Conservation (phyloP, 345 rosid genomes). For the Lenwebbia sp. region DNA sequence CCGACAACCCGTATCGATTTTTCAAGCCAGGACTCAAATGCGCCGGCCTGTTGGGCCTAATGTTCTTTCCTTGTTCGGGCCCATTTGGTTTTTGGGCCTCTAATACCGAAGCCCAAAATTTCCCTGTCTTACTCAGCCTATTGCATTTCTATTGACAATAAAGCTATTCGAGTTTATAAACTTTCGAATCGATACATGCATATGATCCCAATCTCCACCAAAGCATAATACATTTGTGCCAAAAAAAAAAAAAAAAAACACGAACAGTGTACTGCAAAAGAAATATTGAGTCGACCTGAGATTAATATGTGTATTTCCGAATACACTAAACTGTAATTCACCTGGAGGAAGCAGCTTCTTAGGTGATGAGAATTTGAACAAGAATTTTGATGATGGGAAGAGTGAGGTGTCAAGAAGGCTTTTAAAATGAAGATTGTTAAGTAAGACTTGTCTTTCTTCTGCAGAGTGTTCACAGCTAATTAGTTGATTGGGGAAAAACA, state of each 20-base stretch:
- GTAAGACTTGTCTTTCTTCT: not conserved
- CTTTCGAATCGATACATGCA: not conserved
- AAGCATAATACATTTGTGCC: not conserved
- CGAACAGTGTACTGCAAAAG: not conserved
- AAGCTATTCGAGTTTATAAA: not conserved
- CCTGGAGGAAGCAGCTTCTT: not conserved
- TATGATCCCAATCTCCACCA: not conserved
- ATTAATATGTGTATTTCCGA: not conserved
- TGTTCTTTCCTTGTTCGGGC: not conserved
- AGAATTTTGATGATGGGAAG: not conserved
- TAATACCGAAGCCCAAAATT: not conserved
- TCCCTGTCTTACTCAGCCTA: not conserved
- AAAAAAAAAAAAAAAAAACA: not conserved
- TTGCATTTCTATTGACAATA: not conserved
- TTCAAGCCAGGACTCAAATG: not conserved
- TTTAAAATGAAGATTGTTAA: not conserved
- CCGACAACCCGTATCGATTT: not conserved
- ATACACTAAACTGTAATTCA: not conserved
- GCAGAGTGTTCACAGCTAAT: not conserved
- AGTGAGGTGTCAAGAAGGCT: not conserved
- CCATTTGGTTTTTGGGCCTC: not conserved
- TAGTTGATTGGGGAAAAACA: not conserved
- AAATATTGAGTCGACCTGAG: not conserved
- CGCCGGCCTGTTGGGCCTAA: not conserved
- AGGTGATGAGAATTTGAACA: not conserved